These are phyloP conservation scores for Phytophthora sojae DNA, from an alignment of 352 stramenopile genomes.

Conservation along the genomic window DNA sequence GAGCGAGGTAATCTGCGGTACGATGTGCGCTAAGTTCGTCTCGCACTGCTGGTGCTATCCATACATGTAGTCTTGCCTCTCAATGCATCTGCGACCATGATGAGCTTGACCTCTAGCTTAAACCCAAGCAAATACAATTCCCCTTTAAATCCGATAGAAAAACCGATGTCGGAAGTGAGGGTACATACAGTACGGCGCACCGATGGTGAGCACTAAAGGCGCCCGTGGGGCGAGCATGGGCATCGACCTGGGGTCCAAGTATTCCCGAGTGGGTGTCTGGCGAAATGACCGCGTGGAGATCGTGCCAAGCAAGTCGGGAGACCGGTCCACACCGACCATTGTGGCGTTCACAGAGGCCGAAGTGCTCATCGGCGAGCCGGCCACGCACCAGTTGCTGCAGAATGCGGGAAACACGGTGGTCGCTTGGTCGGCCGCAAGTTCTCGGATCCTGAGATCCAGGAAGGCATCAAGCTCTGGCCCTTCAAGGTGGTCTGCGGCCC, in stretches of 20 bases:
- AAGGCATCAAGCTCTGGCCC: neutral
- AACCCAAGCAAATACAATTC: no score
- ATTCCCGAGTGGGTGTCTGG: neutral
- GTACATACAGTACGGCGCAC: no score
- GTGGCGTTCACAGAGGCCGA: neutral
- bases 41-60: no score
- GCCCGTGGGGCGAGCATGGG: neutral
- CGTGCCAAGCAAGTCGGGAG: neutral
- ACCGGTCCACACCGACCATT: neutral
- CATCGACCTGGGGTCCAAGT: conserved; percentile 1
- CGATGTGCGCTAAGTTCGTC: no score
- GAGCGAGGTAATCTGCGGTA: no score
- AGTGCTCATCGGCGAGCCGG: neutral
- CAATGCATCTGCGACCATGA: no score
- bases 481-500: neutral
- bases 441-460: conserved; percentile 6
- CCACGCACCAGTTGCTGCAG: neutral
- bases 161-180: no score
- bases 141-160: no score
- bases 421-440: conserved; percentile 8
- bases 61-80: no score
- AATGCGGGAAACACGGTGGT: conserved; percentile 3
- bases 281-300: neutral
- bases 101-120: no score
- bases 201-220: no score